Evolutionary conservation across 192 early-diverging fungal genomes (phyloP), one percentile per base, ranked within the genome.

Genomic region (Kickxella alabastrina): DNA sequence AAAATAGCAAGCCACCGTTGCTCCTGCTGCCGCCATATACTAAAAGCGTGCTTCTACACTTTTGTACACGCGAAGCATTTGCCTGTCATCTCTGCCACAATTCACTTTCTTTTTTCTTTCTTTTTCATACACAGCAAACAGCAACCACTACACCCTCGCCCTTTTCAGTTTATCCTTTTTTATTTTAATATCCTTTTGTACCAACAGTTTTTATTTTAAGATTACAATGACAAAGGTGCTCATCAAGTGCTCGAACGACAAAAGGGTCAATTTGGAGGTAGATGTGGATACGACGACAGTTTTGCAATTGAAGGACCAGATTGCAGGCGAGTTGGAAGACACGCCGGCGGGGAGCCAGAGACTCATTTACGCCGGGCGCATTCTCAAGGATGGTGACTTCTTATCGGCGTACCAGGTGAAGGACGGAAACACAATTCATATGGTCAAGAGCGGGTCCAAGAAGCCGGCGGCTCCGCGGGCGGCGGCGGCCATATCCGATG

Each of bases 351-450:
- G 79, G 12, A 63, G 79, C 29, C 94, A 92, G 67, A 80, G 94
- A 15, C 81, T 98, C 37, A 98, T 98, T 54, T 98, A 85, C 64
- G 84, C 93, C 27, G 96, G 96, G 9, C 79, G 85, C 31, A 92
- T 98, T 37, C 83, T 98, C 40, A 98, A 98, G 70, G 93, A 98
- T 65, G 79, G 62, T 10, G 92, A 95, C 27, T 83, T 68, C 2
- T 66, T 98, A 18, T 56, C 67, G 2, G 61, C 60, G 7, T 95
- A 93, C 77, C 95, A 95, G 70, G 75, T 98, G 21, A 72, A 73
- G 1, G 89, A 93, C 12, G 89, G 89, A 0, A 81, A 90, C 58
- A 95, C 93, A 17, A 80, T 98, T 10, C 95, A 98, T 50, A 85
- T 98, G 86, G 93, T 96, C 10, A 84, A 83, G 38, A 82, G 87